Conservation (phyloP, 1,139 yeast genomes). For the Saccharomycopsis crataegensis region DNA sequence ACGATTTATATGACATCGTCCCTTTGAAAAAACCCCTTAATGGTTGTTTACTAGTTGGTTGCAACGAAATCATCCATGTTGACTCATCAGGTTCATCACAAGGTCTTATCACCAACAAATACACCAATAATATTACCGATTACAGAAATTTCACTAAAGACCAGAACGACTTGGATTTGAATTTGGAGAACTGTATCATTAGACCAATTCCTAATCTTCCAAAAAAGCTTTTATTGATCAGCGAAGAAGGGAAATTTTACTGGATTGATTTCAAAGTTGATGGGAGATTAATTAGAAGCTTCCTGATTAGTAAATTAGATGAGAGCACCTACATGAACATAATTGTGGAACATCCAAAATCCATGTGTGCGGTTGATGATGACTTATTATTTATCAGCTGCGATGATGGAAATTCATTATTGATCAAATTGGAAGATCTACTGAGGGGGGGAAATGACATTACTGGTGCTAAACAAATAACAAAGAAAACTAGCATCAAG, state of each 20-base stretch:
- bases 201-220: conserved; percentile 38
- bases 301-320: conserved; percentile 25
- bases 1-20: conserved; percentile 58
- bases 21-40: conserved; percentile 64
- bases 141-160: conserved; percentile 41
- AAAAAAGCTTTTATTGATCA: conserved; percentile 45
- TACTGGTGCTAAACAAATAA: neutral
- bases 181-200: conserved; percentile 50
- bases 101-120: conserved; percentile 61
- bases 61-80: conserved; percentile 70
- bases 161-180: conserved; percentile 44
- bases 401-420: conserved; percentile 35
- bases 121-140: conserved; percentile 42
- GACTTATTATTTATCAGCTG: conserved; percentile 37
- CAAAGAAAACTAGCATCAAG: neutral
- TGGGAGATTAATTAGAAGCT: conserved; percentile 34
- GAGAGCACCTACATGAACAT: neutral
- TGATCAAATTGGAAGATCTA: conserved; percentile 30
- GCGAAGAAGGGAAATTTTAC: conserved; percentile 45
- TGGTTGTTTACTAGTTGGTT: conserved; percentile 67
- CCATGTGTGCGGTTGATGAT: conserved; percentile 20
- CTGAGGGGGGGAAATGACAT: neutral
- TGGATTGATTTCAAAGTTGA: conserved; percentile 45
- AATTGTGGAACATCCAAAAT: conserved; percentile 4
- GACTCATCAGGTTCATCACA: conserved; percentile 74